Evolutionary conservation across 2,329 filamentous ascomycete species (phyloP), one percentile per base, ranked within the genome.

Genomic region (Monosporascus sp.): DNA sequence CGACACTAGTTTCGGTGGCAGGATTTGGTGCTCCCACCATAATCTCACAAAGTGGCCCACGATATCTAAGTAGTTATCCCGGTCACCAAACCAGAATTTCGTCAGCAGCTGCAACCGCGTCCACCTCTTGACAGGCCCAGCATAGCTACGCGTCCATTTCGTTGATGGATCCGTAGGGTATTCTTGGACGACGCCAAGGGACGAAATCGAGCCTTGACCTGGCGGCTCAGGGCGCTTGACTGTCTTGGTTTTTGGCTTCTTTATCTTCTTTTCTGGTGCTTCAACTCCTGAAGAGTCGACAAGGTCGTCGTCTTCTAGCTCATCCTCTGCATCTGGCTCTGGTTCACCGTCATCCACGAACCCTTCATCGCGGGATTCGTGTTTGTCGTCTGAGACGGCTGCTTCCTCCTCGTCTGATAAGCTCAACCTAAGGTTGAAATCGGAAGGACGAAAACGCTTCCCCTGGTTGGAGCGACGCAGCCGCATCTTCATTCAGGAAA

Each of bases 101-200:
- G 64, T 54, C 36, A 69, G 56, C 46, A 64, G 55, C 15, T 54
- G 51, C 17, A 68, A 59, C 8, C 65, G 62, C 2, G 64, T 65
- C 65, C 65, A 67, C 55, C 66, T 57, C 52, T 62, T 65, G 17
- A 69, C 58, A n/a, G 66, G 66, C 8, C 66, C 66, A 48, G 61
- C 51, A 47, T 69, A 69, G 4, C 62, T 62, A 41, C 66, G 63
- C 17, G 66, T 69, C 65, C 65, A 69, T 57, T 65, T 65, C 46
- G 66, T 61, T 6, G 62, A 55, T 11, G 64, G 60, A 50, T 69
- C 66, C 39, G 61, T 62, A 8, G 66, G 66, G 38, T 69, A 69
- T 5, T 59, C 57, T 36, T 62, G 61, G 31, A 68, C 66, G 50
- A 65, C 55, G 48, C 56, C 45, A 5, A 60, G 48, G 8, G 54